Conservation (phyloP, 202 grass and related monocot species). For the Cymbopogon flexuosus region DNA sequence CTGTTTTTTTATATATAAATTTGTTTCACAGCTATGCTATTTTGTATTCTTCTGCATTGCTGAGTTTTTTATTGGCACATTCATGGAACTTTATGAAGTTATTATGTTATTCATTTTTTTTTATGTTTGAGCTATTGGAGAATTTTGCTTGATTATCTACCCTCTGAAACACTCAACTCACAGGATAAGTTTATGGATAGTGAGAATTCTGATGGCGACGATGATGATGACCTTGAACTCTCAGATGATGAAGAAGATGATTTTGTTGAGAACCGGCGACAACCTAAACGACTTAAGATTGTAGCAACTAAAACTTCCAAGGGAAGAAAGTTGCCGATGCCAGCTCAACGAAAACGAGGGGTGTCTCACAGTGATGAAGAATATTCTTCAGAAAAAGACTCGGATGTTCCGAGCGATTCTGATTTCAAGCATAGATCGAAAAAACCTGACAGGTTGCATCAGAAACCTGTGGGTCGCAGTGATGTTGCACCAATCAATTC, state of each 20-base stretch:
- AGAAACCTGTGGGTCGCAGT: conserved; percentile 43
- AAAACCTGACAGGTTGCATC: conserved; percentile 44
- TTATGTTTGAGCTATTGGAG: background rate
- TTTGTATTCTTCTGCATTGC: conserved; percentile 15
- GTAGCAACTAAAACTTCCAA: conserved; percentile 46
- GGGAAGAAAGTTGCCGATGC: conserved; percentile 50
- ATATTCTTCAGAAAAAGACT: conserved; percentile 78
- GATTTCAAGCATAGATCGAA: conserved; percentile 50
- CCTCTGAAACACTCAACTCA: conserved; percentile 15
- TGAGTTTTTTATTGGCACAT: background rate
- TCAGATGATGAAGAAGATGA: conserved; percentile 61
- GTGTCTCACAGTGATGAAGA: conserved; percentile 76
- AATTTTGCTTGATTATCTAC: conserved; percentile 6
- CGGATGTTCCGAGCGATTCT: conserved; percentile 47
- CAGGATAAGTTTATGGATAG: conserved; percentile 68
- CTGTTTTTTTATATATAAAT: background rate
- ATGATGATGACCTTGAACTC: conserved; percentile 59
- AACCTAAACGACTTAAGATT: conserved; percentile 58
- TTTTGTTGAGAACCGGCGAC: conserved; percentile 56
- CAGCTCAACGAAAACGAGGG: conserved; percentile 49
- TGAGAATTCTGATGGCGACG: conserved; percentile 64
- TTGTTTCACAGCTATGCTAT: background rate
- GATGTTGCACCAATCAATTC: conserved; percentile 27
- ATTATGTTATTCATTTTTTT: background rate
- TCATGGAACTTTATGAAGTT: background rate